Percentiles rank a stretch among this genome's conserved stretches.
These are phyloP conservation scores for Penicillium digitatum DNA, from an alignment of 2,329 filamentous ascomycete genomes.

Conservation along the genomic window DNA sequence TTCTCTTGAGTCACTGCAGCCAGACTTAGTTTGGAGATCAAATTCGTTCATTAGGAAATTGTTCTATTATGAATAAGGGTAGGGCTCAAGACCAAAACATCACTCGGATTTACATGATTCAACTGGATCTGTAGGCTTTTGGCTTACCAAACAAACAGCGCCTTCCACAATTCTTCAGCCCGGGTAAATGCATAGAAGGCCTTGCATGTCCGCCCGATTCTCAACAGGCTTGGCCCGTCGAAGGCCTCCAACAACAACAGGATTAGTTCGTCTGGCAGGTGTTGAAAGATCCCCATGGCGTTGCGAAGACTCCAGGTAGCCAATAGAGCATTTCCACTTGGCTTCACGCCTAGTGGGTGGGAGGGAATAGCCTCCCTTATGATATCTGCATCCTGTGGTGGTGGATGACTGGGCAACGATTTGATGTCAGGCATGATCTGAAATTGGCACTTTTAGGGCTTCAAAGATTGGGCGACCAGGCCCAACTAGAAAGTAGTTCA, in stretches of 20 bases:
- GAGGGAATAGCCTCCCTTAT: conserved; percentile 57
- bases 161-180: conserved; percentile 85
- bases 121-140: conserved; percentile 1
- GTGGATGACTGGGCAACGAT: conserved; percentile 24
- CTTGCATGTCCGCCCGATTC: conserved; percentile 73
- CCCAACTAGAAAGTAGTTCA: conserved; percentile 4
- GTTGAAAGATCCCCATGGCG: conserved; percentile 61
- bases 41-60: not conserved
- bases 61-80: not conserved
- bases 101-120: conserved; percentile 9
- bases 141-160: conserved; percentile 78
- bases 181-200: conserved; percentile 81
- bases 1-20: conserved; percentile 27
- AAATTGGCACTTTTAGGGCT: conserved; percentile 19
- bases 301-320: conserved; percentile 63
- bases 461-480: conserved; percentile 9
- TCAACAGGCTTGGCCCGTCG: conserved; percentile 58
- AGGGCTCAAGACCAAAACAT: not conserved
- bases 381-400: conserved; percentile 18
- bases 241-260: conserved; percentile 71
- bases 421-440: conserved; percentile 35
- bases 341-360: conserved; percentile 81
- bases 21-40: conserved; percentile 16
- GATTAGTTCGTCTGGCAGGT: conserved; percentile 76
- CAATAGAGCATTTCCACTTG: conserved; percentile 76